Evolutionary conservation across 2,329 filamentous ascomycete species (phyloP).

Genomic region (Fusarium zealandicum): DNA sequence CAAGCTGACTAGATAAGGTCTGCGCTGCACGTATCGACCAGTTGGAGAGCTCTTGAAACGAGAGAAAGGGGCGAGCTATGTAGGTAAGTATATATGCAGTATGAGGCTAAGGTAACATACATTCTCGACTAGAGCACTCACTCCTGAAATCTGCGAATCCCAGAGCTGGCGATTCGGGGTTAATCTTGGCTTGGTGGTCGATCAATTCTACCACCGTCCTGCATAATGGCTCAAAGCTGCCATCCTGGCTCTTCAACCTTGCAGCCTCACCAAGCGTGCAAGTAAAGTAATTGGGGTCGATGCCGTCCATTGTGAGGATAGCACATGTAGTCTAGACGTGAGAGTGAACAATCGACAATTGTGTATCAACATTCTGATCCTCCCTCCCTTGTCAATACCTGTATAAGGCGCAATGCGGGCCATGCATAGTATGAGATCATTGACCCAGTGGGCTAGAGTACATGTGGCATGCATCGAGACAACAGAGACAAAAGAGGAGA

Average conservation of each 20-base stretch:
- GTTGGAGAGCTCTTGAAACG: constrained; percentile 41
- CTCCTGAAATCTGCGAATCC: constrained; percentile 52
- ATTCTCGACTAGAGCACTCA: constrained; percentile 1
- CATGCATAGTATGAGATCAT: constrained; percentile 14
- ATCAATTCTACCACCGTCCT: constrained; percentile 59
- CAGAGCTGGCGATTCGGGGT: constrained; percentile 54
- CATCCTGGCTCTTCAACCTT: constrained; percentile 39
- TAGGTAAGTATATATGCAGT: neutral
- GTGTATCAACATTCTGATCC: too few relatives aligned
- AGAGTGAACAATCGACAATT: neutral
- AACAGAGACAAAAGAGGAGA: too few relatives aligned
- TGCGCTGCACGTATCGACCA: constrained; percentile 48
- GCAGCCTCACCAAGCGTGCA: constrained; percentile 67
- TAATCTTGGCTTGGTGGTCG: constrained; percentile 52
- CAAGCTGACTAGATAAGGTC: constrained; percentile 14
- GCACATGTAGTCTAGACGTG: neutral
- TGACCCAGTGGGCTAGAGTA: neutral
- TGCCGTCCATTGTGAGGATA: constrained; percentile 1
- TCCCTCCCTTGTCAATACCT: too few relatives aligned
- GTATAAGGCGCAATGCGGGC: neutral
- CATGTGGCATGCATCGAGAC: too few relatives aligned
- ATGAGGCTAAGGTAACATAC: neutral
- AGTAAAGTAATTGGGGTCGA: constrained; percentile 60
- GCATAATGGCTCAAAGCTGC: constrained; percentile 42
- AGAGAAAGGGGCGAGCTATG: constrained; percentile 22